phyloP scores from a whole-genome alignment of 2,329 filamentous ascomycete genomes.

The Graphiopsis chlorocephala region DNA sequence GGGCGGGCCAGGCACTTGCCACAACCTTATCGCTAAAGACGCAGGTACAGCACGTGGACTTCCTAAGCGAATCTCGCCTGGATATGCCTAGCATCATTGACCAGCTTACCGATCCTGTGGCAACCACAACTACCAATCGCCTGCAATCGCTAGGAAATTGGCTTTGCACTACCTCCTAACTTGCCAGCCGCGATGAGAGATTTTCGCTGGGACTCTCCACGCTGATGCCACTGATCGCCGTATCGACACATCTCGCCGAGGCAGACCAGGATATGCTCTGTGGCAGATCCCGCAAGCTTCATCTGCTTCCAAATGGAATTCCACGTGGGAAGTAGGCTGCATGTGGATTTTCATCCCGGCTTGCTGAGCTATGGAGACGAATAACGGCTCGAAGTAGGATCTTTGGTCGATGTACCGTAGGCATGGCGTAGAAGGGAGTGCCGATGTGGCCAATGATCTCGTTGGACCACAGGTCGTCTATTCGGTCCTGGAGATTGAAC shows the following conservation, averaged over 20 bases:
- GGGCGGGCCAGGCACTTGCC: neutral
- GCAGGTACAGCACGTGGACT: neutral
- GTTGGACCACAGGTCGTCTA: neutral
- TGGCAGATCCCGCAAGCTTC: neutral
- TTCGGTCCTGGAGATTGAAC: neutral
- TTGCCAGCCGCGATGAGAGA: neutral
- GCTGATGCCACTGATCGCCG: neutral
- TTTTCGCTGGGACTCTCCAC: neutral
- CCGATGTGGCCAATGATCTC: neutral
- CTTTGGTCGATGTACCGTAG: neutral
- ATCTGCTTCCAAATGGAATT: neutral
- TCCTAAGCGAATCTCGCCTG: neutral
- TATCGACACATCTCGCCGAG: neutral
- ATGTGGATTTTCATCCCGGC: neutral
- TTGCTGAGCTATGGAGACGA: neutral
- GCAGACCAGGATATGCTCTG: neutral
- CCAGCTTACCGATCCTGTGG: neutral
- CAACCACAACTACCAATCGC: neutral
- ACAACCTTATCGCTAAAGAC: neutral
- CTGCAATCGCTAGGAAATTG: neutral
- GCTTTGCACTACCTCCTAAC: neutral
- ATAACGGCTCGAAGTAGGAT: neutral
- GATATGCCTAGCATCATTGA: neutral
- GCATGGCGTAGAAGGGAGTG: neutral
- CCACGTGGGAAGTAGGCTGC: neutral